Evolutionary conservation across 139 green algal genomes (phyloP), one percentile per base, ranked within the genome.

Genomic region (Zygnema circumcarinatum): DNA sequence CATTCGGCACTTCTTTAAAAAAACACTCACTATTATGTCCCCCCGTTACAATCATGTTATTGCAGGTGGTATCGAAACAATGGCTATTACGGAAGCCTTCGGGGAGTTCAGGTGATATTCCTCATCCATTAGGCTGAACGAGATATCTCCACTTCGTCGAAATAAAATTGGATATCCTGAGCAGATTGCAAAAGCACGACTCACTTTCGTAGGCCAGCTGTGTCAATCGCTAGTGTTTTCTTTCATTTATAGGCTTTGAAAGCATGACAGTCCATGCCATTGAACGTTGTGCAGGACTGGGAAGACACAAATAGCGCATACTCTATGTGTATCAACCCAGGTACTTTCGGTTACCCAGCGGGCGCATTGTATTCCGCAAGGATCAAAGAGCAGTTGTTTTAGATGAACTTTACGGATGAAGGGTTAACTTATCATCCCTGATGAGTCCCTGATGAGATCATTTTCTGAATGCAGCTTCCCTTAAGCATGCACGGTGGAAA

Each of bases 21-120:
- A 29, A 72, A 72, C 25, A 29, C 54, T 72, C 25, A 72, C 25
- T 25, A 25, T 29, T 33, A 25, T 72, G 54, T 25, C 54, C n/a
- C n/a, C n/a, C n/a, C n/a, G n/a, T 72, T 72, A 72, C 25, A 33
- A 72, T 25, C 54, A 33, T 33, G 54, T 72, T 33, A 72, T 25
- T 86, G 16, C 56, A 89, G 84, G 84, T 76, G 84, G 84, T 35
- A 80, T 89, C 47, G 84, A 89, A 56, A 89, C 84, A 2, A 89
- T 89, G 84, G 74, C 84, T n/a, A 89, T 89, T n/a, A 89, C 84
- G 21, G 84, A 89, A 79, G 84, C 84, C 3, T 89, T 89, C 83
- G 84, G 84, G 29, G 84, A 89, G 42, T 89, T 89, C 38, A 56
- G 84, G 84, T 89, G 35, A 74, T 38, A 39, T 74, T 83, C 52